Evolutionary conservation across 129 eudicot genomes (phyloP).

Genomic region (Flaveria linearis): DNA sequence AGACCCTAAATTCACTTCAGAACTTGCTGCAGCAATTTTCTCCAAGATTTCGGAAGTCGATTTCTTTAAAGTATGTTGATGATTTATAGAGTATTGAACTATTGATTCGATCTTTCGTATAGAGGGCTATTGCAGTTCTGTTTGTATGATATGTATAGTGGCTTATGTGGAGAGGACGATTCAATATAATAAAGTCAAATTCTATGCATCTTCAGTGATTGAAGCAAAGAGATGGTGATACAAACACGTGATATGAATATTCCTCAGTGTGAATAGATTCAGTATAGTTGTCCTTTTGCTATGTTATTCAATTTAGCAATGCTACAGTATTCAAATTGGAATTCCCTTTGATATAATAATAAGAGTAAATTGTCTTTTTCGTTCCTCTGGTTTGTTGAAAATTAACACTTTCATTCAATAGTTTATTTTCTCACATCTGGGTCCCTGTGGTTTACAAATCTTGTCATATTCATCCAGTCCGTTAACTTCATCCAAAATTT

Average conservation of each 20-base stretch:
- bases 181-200: not conserved
- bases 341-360: not conserved
- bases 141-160: not conserved
- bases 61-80: constrained; percentile 19
- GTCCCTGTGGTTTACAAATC: no score
- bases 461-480: no score
- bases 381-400: no score
- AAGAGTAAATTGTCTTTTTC: no score
- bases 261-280: not conserved
- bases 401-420: no score
- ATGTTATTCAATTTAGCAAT: not conserved
- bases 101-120: not conserved
- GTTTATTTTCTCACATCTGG: no score
- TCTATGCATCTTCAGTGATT: not conserved
- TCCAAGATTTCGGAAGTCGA: constrained; percentile 47
- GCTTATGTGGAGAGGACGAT: not conserved
- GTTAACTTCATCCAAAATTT: no score
- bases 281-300: not conserved
- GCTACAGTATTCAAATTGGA: not conserved
- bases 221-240: not conserved
- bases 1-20: constrained; percentile 54
- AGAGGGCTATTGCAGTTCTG: constrained; percentile 1
- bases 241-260: not conserved
- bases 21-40: constrained; percentile 61
- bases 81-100: not conserved